phyloP scores from a whole-genome alignment of 192 early-diverging fungal genomes.

The Entomortierella beljakovae region DNA sequence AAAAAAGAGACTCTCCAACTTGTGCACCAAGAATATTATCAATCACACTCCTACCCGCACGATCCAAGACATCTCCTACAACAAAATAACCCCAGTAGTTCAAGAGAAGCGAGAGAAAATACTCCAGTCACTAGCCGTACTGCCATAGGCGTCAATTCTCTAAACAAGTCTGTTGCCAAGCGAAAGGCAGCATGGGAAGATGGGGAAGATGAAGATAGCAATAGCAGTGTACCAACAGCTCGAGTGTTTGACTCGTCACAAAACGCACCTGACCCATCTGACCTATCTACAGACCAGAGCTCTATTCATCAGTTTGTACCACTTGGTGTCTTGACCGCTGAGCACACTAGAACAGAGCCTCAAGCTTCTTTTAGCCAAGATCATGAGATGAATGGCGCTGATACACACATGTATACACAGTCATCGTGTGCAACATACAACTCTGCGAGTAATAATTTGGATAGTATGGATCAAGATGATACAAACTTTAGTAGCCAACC shows the following conservation, averaged over 20 bases:
- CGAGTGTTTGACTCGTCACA: not conserved
- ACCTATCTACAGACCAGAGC: not conserved
- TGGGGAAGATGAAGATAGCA: not conserved
- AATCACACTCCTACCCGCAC: constrained; percentile 37
- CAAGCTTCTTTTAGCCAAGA: not conserved
- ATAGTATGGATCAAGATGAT: constrained; percentile 29
- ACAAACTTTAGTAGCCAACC: not conserved
- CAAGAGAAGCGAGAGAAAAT: constrained; percentile 33
- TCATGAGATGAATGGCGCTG: constrained; percentile 30
- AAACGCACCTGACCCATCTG: not conserved
- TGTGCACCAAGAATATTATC: constrained; percentile 23
- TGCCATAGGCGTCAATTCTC: not conserved
- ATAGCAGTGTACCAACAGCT: not conserved
- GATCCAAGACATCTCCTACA: constrained; percentile 28
- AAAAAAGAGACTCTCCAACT: not conserved
- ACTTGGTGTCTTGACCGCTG: not conserved
- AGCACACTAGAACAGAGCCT: not conserved
- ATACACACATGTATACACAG: constrained; percentile 24
- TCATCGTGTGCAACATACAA: not conserved
- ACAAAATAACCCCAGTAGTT: constrained; percentile 12
- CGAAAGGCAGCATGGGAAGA: constrained; percentile 35
- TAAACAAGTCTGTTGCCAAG: constrained; percentile 9
- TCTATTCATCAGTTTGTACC: constrained; percentile 37
- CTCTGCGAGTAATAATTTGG: not conserved
- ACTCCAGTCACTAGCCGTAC: constrained; percentile 12